phyloP scores from a whole-genome alignment of 331 rosid species.

The Rosa hybrid region DNA sequence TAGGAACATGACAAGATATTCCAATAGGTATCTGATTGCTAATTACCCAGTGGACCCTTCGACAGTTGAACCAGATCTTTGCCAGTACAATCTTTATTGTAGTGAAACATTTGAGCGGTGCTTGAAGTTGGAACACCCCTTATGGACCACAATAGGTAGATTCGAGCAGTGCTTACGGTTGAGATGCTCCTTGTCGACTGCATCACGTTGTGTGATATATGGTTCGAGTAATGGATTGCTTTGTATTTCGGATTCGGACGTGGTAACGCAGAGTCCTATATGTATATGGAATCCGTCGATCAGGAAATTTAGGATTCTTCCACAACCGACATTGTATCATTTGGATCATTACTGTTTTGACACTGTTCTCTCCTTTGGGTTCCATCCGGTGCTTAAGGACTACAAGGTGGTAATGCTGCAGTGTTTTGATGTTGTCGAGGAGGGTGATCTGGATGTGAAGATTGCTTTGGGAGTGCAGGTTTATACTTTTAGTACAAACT shows the following conservation, averaged over 20 bases:
- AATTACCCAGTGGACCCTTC: not conserved
- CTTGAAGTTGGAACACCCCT: not conserved
- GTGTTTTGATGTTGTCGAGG: not conserved
- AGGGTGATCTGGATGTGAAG: not conserved
- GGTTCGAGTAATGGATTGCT: not conserved
- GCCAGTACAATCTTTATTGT: not conserved
- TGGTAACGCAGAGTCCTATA: not conserved
- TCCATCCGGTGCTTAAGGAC: not conserved
- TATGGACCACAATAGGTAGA: not conserved
- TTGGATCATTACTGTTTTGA: not conserved
- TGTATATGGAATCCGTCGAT: not conserved
- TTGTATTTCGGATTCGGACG: not conserved
- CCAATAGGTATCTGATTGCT: not conserved
- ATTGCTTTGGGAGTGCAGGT: not conserved
- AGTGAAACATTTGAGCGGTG: not conserved
- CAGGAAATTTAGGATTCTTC: not conserved
- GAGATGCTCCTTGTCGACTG: not conserved
- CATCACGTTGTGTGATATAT: not conserved
- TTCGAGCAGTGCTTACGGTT: not conserved
- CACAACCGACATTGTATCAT: not conserved
- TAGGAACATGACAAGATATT: not conserved
- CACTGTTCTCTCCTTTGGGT: not conserved
- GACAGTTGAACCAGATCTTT: not conserved
- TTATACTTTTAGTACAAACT: not conserved
- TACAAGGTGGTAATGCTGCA: not conserved